Evolutionary conservation across 805 yeast species (phyloP).

Genomic region (Priceomyces medius): DNA sequence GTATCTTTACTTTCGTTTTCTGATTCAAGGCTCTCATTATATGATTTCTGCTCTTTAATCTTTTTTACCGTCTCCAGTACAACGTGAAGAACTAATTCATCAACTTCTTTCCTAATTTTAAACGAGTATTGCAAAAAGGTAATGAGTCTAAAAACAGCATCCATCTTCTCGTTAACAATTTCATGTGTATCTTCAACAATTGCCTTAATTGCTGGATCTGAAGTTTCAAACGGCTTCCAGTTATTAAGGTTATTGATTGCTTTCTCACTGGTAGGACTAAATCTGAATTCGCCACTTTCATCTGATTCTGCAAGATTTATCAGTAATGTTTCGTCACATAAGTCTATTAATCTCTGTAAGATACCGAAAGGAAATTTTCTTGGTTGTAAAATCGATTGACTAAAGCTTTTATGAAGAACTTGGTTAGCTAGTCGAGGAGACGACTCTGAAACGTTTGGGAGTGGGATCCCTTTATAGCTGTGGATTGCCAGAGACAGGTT

Average conservation of each 20-base stretch:
- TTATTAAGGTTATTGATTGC: constrained; percentile 50
- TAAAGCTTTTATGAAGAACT: constrained; percentile 14
- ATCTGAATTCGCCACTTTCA: constrained; percentile 30
- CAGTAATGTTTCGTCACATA: constrained; percentile 71
- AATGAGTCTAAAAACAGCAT: constrained; percentile 65
- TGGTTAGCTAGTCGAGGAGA: constrained; percentile 21
- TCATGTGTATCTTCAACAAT: constrained; percentile 67
- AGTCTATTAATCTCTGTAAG: constrained; percentile 54
- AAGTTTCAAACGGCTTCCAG: constrained; percentile 49
- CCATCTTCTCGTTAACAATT: constrained; percentile 63
- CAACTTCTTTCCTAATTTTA: constrained; percentile 76
- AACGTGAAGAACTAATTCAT: constrained; percentile 58
- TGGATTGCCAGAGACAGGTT: constrained; percentile 19
- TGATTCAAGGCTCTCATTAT: constrained; percentile 16
- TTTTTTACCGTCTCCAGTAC: constrained; percentile 63
- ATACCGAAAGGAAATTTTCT: constrained; percentile 63
- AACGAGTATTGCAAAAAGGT: constrained; percentile 74
- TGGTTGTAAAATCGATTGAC: constrained; percentile 40
- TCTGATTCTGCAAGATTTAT: constrained; percentile 56
- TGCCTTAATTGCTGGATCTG: constrained; percentile 62
- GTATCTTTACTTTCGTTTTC: constrained; percentile 16
- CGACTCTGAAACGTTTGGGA: constrained; percentile 31
- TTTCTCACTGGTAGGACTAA: constrained; percentile 60
- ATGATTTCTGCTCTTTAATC: constrained; percentile 40
- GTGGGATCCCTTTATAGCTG: constrained; percentile 60